Evolutionary conservation across 805 yeast genomes (phyloP).

Genomic region (Ogataea kodamae): DNA sequence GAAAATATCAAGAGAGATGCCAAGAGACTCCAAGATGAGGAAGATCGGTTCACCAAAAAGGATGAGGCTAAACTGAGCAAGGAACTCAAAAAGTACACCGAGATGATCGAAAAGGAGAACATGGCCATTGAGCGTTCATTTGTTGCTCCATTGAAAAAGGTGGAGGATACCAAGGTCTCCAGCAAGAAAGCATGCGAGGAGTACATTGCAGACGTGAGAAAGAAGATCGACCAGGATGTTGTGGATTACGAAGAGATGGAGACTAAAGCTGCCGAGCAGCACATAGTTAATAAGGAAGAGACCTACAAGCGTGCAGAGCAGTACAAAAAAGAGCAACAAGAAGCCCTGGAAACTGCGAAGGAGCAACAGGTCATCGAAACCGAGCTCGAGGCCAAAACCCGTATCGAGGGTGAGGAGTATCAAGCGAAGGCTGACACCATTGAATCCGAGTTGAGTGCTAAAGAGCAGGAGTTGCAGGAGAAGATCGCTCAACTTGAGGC

Average conservation of each 20-base stretch:
- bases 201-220: conserved; percentile 40
- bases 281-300: conserved; percentile 41
- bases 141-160: conserved; percentile 23
- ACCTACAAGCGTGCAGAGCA: conserved; percentile 42
- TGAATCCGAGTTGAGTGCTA: conserved; percentile 36
- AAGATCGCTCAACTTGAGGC: conserved; percentile 35
- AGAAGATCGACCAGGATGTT: conserved; percentile 43
- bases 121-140: conserved; percentile 25
- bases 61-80: conserved; percentile 34
- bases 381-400: conserved; percentile 34
- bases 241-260: conserved; percentile 46
- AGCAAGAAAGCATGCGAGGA: conserved; percentile 34
- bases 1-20: conserved; percentile 41
- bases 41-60: conserved; percentile 34
- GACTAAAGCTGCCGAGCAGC: conserved; percentile 43
- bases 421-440: conserved; percentile 37
- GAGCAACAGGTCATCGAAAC: conserved; percentile 30
- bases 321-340: conserved; percentile 35
- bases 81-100: conserved; percentile 36
- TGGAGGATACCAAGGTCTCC: conserved; percentile 25
- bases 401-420: conserved; percentile 39
- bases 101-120: conserved; percentile 41
- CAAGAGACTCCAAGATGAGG: conserved; percentile 36
- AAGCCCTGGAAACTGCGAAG: conserved; percentile 29
- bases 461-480: conserved; percentile 36